phyloP scores from a whole-genome alignment of 352 stramenopile genomes.

The Pythium periplocum region DNA sequence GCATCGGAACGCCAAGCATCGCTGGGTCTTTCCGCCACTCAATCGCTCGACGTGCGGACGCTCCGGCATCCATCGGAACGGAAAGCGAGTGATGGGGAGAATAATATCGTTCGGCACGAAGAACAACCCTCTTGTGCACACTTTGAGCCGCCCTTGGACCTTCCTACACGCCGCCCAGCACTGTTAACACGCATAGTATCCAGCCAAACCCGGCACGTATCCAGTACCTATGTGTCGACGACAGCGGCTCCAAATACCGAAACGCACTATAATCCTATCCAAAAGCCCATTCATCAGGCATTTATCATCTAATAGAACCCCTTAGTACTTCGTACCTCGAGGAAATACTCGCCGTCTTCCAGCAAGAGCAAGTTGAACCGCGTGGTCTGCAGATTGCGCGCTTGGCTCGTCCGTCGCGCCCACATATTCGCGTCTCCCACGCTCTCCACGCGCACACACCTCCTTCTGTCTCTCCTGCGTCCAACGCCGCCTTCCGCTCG shows the following conservation, averaged over 20 bases:
- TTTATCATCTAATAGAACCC: too few relatives aligned
- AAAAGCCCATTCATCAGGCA: background rate
- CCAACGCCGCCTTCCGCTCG: too few relatives aligned
- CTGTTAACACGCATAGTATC: conserved; percentile 1
- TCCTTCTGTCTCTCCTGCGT: too few relatives aligned
- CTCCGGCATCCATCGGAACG: conserved; percentile 57
- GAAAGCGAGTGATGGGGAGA: conserved; percentile 73
- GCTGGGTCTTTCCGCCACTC: conserved; percentile 11
- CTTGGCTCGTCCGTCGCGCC: conserved; percentile 16
- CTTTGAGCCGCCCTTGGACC: conserved; percentile 60
- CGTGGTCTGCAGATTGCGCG: conserved; percentile 7
- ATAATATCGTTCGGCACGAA: conserved; percentile 80
- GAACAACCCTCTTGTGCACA: conserved; percentile 86
- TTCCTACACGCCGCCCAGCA: conserved; percentile 23
- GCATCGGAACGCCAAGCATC: conserved; percentile 57
- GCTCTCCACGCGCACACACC: too few relatives aligned
- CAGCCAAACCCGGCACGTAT: too few relatives aligned
- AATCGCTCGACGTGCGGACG: conserved; percentile 56
- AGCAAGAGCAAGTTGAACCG: conserved; percentile 90
- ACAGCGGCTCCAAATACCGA: conserved; percentile 42
- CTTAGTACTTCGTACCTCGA: conserved; percentile 43
- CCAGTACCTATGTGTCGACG: conserved; percentile 18
- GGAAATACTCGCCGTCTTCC: conserved; percentile 90
- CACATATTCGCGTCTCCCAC: conserved; percentile 6
- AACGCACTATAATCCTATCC: conserved; percentile 62